Conservation (phyloP, 805 yeast species). For the Schwanniomyces pseudopolymorphus region DNA sequence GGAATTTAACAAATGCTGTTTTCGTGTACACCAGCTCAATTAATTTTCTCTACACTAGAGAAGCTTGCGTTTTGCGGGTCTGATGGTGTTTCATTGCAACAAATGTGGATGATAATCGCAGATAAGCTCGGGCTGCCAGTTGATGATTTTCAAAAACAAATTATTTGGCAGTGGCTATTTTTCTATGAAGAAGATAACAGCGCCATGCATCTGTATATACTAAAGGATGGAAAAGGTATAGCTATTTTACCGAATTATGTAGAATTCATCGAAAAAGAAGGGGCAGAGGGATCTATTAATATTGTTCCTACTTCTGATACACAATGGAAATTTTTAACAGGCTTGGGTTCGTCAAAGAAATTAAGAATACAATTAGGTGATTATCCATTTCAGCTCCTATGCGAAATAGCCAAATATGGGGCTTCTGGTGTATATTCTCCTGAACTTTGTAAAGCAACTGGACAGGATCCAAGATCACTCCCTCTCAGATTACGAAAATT, state of each 20-base stretch:
- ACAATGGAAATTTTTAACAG: conserved; percentile 59
- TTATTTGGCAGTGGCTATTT: conserved; percentile 42
- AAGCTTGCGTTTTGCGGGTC: conserved; percentile 33
- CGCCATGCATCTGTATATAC: conserved; percentile 13
- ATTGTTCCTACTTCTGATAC: conserved; percentile 50
- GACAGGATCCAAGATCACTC: conserved; percentile 71
- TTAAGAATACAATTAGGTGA: conserved; percentile 55
- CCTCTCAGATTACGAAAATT: conserved; percentile 61
- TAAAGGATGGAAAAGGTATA: conserved; percentile 11
- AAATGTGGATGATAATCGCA: conserved; percentile 26
- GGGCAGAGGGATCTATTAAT: conserved; percentile 14
- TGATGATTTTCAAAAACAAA: conserved; percentile 37
- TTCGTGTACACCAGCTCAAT: conserved; percentile 24
- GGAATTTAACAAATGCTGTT: conserved; percentile 11
- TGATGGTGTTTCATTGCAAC: conserved; percentile 24
- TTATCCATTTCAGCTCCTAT: conserved; percentile 51
- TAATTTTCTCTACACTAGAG: conserved; percentile 23
- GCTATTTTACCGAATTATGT: conserved; percentile 17
- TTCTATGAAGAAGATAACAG: conserved; percentile 15
- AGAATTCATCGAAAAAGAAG: conserved; percentile 15
- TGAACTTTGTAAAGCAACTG: conserved; percentile 53
- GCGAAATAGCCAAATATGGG: conserved; percentile 60
- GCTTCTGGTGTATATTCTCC: conserved; percentile 58
- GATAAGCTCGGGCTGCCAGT: conserved; percentile 16
- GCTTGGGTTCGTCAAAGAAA: conserved; percentile 42